Conservation (phyloP, 208 protist genomes). For the Angomonas ambiguus region DNA sequence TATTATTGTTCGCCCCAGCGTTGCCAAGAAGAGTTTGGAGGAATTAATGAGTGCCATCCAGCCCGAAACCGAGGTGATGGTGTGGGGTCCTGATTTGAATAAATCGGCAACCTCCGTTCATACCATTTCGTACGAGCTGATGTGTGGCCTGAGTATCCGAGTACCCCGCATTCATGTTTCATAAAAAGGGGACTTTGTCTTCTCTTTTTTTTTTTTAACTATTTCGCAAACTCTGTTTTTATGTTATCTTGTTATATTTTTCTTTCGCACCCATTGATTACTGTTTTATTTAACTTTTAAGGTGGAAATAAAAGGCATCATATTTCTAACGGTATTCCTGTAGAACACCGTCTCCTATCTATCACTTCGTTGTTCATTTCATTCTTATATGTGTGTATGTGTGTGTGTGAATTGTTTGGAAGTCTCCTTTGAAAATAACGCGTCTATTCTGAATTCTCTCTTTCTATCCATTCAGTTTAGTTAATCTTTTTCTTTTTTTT, state of each 20-base stretch:
- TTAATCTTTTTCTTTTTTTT: conserved; percentile 18
- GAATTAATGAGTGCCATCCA: conserved; percentile 27
- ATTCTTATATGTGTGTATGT: too few species aligned
- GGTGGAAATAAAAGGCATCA: not conserved
- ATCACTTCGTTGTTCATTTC: not conserved
- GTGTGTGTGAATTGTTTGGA: too few species aligned
- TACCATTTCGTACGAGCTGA: conserved; percentile 50
- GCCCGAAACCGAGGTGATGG: conserved; percentile 26
- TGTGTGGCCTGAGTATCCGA: conserved; percentile 34
- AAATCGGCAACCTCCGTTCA: conserved; percentile 33
- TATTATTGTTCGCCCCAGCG: conserved; percentile 27
- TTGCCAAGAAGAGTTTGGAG: conserved; percentile 24
- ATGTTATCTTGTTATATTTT: conserved; percentile 4
- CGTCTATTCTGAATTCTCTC: conserved; percentile 11
- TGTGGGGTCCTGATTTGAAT: conserved; percentile 40
- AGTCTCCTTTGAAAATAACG: too few species aligned
- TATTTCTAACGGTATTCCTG: conserved; percentile 1
- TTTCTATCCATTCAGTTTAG: not conserved
- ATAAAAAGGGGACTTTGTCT: conserved; percentile 12
- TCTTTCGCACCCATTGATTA: not conserved
- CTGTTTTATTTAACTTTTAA: conserved; percentile 3
- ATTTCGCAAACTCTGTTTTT: conserved; percentile 10
- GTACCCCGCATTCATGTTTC: conserved; percentile 34
- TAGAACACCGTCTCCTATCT: conserved; percentile 1
- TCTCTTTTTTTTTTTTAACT: not conserved